Evolutionary conservation across 2,329 filamentous ascomycete genomes (phyloP), one percentile per base, ranked within the genome.

Genomic region (Hortaea werneckii): DNA sequence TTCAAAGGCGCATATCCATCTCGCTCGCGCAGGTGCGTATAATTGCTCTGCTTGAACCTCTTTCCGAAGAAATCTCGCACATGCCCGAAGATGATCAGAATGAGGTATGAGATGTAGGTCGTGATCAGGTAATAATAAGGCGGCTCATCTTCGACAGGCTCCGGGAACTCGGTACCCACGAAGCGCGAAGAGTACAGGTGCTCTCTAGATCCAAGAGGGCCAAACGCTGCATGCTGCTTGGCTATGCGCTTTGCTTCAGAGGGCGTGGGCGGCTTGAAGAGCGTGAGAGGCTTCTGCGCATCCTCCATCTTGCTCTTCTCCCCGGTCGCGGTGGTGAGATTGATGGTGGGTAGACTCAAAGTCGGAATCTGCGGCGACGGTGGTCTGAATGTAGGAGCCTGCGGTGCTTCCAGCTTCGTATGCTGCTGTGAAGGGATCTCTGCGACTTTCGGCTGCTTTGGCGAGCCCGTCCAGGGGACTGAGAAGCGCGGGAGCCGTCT

Each of bases 61-160:
- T 96, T 95, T 66, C 92, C 90, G 64, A 98, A 96, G 70, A 95
- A 96, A 66, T 98, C 92, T 63, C 90, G 82, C 50, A 95, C 81
- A 64, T 98, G 92, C 46, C 92, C 92, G 54, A 95, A 89, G 54
- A 92, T 80, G 64, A 98, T 96, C 59, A 98, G 78, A 56, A 96
- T 82, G 53, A 98, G 77, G 67, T 98, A 98, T 70, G 88, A 95
- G 68, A 98, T 87, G 74, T 98, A 98, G 60, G 92, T 98, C 32
- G 92, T 96, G 57, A 98, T 78, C 59, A 98, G 80, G 70, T 86
- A 95, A 74, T 89, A 96, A 71, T 95, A 96, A 12, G 90, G 87
- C 37, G 92, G 90, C 66, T 95, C 90, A 62, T 98, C 92, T 64
- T 95, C 87, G 49, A 96, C 73, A 5, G 90, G 89, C 34, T 87